Evolutionary conservation across 176 grass and related monocot species (phyloP), one percentile per base, ranked within the genome.

Genomic region (Raddia distichophylla): DNA sequence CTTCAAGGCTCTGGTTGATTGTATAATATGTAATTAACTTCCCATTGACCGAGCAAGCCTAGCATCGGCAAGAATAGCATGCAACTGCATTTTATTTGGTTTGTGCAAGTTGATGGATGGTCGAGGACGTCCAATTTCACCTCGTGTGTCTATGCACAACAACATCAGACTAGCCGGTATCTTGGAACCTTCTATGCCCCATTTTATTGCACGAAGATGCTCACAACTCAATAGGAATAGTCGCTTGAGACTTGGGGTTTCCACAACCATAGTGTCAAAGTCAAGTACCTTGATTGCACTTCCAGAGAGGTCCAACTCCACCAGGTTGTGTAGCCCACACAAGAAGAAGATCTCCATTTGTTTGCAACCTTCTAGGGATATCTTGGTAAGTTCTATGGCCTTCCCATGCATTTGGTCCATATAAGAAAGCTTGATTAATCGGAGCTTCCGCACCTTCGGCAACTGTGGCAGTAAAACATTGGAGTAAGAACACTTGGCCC

Each of bases 251-350:
- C 0, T 5, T 0, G 37, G 81, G 71, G 57, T 71, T n/a, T 83
- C 1, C 43, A 47, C 5, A 5, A 83, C 49, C 81, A 66, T 83
- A 56, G 49, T 83, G 7, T 2, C 1, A 12, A 83, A 56, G 61
- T 75, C 49, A 57, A 83, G 35, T 34, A 47, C 27, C 52, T 76
- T 84, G 37, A 84, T 48, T 32, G 73, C 8, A 34, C 13, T 68
- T 37, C 51, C 62, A 14, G 72, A 84, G 44, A 84, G 62, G 22
- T 76, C 62, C 0, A 75, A 5, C 59, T 75, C 71, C 60, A 47
- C 71, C 7, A 83, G 81, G 32, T 83, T 83, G 12, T n/a, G 61
- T 4, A 75, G 9, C 0, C 61, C 37, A 1, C 50, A 10, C 7
- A 83, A 5, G 7, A 83, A 75, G 2, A 83, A 43, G 6, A 6